Base-by-base conservation (phyloP, 345 rosid species). In the Hibiscus tridactylites region DNA sequence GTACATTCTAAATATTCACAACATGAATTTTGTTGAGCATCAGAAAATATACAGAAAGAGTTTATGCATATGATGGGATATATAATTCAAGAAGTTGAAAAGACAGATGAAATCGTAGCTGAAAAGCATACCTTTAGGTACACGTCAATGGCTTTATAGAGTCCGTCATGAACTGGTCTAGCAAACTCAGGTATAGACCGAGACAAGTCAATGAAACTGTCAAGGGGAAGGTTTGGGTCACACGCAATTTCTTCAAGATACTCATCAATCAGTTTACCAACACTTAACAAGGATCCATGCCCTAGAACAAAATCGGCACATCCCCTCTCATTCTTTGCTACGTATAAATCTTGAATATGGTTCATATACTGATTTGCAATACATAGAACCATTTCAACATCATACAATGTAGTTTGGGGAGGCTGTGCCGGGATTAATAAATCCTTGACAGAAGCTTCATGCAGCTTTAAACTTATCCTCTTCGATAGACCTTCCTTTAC, bases 61-160 rank as follows among this genome's bases (percentile, higher is more conserved):
- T 65, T 46, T 44, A 13, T 65, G 26, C 56, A 46, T 28, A 60
- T 26, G 9, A 63, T 9, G 15, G 49, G 46, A 63, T n/a, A n/a
- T 16, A 52, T 49, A 28, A 50, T 67, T 28, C 21, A 3, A 52
- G 35, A 56, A 3, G 9, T 21, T 67, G 29, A 65, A 21, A 42
- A 29, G 58, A 21, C 8, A 2, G 33, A 39, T 9, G 10, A 42
- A 63, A 24, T 5, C 17, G 37, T 35, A 9, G 39, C 2, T 6
- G 9, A 67, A 37, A 75, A 73, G 3, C 31, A 7, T 84, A 91
- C 98, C 94, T 88, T 88, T 63, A 93, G 83, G 86, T 81, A 93
- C 68, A 71, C 53, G 73, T 90, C 97, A 60, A 93, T 84, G 73
- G 98, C 97, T 73, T 85, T 90, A 85, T 93, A 93, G 16, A 93